Evolutionary conservation across 192 early-diverging fungal species (phyloP).

Genomic region (Coemansia sp.): DNA sequence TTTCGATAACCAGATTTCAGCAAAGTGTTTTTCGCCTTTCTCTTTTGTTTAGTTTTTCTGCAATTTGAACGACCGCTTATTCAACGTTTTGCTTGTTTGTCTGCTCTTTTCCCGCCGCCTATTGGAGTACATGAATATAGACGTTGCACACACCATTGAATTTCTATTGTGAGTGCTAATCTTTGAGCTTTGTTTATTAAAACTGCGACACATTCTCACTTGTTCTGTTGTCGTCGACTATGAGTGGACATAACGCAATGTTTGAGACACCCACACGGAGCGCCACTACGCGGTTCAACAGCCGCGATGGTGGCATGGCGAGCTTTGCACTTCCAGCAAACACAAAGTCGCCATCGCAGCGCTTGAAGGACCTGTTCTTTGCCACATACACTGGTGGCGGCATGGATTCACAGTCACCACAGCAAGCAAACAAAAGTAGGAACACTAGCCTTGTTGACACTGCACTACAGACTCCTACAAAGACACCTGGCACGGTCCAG

Average conservation of each 20-base stretch:
- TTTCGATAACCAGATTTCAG: no score
- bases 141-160: neutral
- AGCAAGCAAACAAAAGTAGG: neutral
- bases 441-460: constrained; percentile 16
- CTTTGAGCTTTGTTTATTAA: no score
- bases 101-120: neutral
- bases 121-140: no score
- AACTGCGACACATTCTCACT: no score
- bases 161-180: neutral
- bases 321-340: neutral
- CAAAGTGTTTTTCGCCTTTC: no score
- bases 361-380: constrained; percentile 49
- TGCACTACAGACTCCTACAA: constrained; percentile 31
- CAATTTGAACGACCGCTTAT: neutral
- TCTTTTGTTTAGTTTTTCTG: neutral
- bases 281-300: constrained; percentile 19
- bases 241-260: constrained; percentile 15
- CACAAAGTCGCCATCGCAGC: constrained; percentile 43
- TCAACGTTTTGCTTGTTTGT: neutral
- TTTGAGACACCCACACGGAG: constrained; percentile 36
- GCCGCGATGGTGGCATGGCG: constrained; percentile 7
- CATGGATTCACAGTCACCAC: constrained; percentile 6
- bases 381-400: constrained; percentile 43
- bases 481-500: constrained; percentile 2
- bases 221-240: neutral